Evolutionary conservation across 2,329 filamentous ascomycete genomes (phyloP), one percentile per base, ranked within the genome.

Genomic region (Thielaviopsis cerberus): DNA sequence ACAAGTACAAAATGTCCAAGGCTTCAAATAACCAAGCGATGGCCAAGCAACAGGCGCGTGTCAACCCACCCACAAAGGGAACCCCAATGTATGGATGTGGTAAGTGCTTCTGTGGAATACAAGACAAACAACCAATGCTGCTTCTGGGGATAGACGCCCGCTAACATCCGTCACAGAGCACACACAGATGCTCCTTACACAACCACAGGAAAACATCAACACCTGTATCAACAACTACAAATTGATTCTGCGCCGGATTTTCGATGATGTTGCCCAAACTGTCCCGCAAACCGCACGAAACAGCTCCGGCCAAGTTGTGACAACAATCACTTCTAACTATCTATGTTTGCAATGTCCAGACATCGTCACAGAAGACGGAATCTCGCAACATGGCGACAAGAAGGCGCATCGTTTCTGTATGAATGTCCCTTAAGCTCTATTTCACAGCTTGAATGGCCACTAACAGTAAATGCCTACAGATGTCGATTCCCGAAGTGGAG

Each of bases 391-490:
- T 69, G 82, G 82, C 13, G 76, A 75, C 17, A 79, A 82, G 58
- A 88, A 85, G 66, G 74, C 74, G 55, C 86, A 91, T 69, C 76
- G 81, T 55, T 88, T 90, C 64, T 88, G 85, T 89, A 74, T 58
- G 74, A 69, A 54, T 7, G 8, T 11, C 53, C 23, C 17, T 34
- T 27, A 13, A 6, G n/a, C 41, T 30, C 37, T 11, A 45, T 41
- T 45, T 17, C 5, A 22, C 37, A 4, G 22, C 7, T 51, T 41
- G 17, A n/a, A 20, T 3, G 15, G 34, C 24, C 56, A 61, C 65
- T 72, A 61, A 70, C 66, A 64, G 55, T 20, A 6, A 56, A 48
- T n/a, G 8, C 22, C 37, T 25, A 37, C 63, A 89, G 86, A 85
- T 66, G 84, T 90, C 45, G 87, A 92, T 66, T 91, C 86, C 24